Evolutionary conservation across 768 basidiomycete species (phyloP).

Genomic region (Auricularia cornea): DNA sequence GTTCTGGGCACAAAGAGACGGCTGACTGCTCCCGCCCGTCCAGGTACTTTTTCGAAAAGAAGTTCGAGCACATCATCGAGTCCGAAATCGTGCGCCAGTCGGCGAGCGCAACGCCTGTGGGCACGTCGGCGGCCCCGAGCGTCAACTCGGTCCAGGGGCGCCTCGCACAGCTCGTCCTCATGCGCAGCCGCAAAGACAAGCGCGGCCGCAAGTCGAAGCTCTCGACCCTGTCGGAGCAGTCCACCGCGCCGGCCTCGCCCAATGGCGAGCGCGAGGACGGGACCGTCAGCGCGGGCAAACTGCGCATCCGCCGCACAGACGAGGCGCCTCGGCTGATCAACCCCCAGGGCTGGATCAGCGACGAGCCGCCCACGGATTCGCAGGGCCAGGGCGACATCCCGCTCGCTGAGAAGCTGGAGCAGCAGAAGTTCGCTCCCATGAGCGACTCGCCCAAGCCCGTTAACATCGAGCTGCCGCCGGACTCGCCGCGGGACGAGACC

Average conservation of each 20-base stretch:
- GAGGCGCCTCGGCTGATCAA: constrained; percentile 59
- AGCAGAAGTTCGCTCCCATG: neutral
- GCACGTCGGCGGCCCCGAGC: neutral
- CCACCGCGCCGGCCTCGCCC: neutral
- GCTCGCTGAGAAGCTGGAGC: neutral
- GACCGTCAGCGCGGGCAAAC: constrained; percentile 7
- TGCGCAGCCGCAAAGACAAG: constrained; percentile 3
- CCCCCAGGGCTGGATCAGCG: constrained; percentile 66
- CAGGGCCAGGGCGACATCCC: neutral
- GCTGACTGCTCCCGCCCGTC: constrained; percentile 1
- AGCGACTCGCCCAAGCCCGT: neutral
- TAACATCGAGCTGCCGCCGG: neutral
- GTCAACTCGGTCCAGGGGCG: neutral
- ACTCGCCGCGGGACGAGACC: neutral
- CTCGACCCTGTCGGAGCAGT: neutral
- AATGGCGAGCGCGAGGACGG: neutral
- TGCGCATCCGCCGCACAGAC: constrained; percentile 61
- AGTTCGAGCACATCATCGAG: constrained; percentile 53
- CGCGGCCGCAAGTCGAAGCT: neutral
- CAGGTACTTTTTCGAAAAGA: constrained; percentile 63
- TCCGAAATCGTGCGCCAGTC: constrained; percentile 26
- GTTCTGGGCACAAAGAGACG: neutral
- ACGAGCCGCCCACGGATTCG: constrained; percentile 13
- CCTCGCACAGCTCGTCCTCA: constrained; percentile 4
- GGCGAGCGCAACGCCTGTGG: constrained; percentile 3